Conservation (phyloP, 2,329 filamentous ascomycete genomes). For the Ophiobolus disseminans region DNA sequence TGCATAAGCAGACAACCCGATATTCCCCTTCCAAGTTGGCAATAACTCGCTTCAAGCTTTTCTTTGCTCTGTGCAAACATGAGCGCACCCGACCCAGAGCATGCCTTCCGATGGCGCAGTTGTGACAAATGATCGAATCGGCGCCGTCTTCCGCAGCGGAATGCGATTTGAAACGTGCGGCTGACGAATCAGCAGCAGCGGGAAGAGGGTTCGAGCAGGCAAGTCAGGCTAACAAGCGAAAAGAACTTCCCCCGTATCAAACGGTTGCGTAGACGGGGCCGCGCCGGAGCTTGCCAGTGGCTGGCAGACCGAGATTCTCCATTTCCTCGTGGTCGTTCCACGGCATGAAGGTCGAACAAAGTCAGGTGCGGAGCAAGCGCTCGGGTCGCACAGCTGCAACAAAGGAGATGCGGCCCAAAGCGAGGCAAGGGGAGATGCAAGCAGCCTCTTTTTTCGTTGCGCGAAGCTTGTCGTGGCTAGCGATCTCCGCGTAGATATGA, state of each 20-base stretch:
- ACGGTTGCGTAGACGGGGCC: slow-evolving; percentile 7
- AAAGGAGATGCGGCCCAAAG: slow-evolving; percentile 21
- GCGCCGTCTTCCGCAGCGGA: neutral
- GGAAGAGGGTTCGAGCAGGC: neutral
- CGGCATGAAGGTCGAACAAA: slow-evolving; percentile 1
- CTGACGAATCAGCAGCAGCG: slow-evolving; percentile 5
- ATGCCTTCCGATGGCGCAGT: slow-evolving; percentile 1
- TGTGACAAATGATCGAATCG: neutral
- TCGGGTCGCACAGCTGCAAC: slow-evolving; percentile 23
- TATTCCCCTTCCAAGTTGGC: neutral
- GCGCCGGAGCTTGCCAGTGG: slow-evolving; percentile 1
- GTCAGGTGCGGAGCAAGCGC: slow-evolving; percentile 10
- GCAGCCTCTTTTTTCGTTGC: slow-evolving; percentile 16
- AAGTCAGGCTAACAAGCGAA: slow-evolving; percentile 3
- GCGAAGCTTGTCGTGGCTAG: slow-evolving; percentile 16
- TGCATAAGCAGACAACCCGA: no score
- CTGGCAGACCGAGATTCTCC: slow-evolving; percentile 8
- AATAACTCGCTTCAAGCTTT: neutral
- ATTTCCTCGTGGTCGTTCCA: slow-evolving; percentile 8
- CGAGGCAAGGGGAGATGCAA: slow-evolving; percentile 29
- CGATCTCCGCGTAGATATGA: neutral
- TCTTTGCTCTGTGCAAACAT: neutral
- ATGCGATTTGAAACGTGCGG: slow-evolving; percentile 1
- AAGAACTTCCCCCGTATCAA: neutral
- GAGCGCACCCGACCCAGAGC: neutral